Base-by-base conservation (phyloP, 129 eudicot genomes). In the Gnaphalium uliginosum region DNA sequence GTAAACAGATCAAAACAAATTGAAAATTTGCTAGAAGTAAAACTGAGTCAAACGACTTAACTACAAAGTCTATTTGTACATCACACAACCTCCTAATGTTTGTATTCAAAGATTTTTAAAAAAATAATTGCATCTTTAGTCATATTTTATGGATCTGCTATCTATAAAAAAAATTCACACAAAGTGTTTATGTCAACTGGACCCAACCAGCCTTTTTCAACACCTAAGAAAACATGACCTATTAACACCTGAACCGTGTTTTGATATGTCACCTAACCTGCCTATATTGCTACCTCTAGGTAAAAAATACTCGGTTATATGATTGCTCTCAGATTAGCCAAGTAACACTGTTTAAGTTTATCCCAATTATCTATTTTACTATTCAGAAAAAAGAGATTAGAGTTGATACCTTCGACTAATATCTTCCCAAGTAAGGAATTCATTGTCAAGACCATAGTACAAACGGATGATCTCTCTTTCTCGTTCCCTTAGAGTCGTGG, bases 361-460 rank as follows among this genome's bases (percentile, higher is more conserved):
- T 19, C 23, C 64, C 64, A 22, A 3, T 58, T 23, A 58, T 58
- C 64, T 23, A 10, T 58, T 60, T 60, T 24, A 27, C 5, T 10
- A 70, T 50, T 27, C 3, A 0, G 17, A 21, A 60, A 14, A 73
- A 59, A 6, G 9, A 27, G 26, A 62, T 24, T 25, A 26, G 18
- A 66, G 8, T 59, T 71, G 6, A n/a, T 72, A 94, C 97, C 96
- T 71, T 87, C 83, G 83, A 75, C 99, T 89, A 66, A 94, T 94
- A 76, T 95, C 99, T 81, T 95, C 99, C 99, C 99, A 95, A 26
- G 97, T 95, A 27, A 95, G 94, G 62, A 85, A 85, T 81, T 95
- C 99, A n/a, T 85, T 75, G 67, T 95, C 97, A 68, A 95, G 82
- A 77, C 99, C 99, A 69, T 89, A 86, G 86, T 91, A 95, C 51